A percentile compares a stretch with the other conserved stretches of the same genome.
phyloP scores from a whole-genome alignment of 1,139 yeast genomes.

The Pichiaceae sp. region DNA sequence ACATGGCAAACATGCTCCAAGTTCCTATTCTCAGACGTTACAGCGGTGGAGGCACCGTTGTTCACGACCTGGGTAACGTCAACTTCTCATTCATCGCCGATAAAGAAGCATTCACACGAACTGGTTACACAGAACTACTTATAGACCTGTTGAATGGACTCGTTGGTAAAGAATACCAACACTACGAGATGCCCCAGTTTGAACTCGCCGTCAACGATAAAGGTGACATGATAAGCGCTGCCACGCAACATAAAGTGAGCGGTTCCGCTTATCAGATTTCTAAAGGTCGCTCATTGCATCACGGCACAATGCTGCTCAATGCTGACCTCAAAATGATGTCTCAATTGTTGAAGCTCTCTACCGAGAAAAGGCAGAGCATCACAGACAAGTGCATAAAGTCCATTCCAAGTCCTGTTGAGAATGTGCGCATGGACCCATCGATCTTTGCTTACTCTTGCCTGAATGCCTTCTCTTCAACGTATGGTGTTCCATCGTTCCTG shows the following conservation, averaged over 20 bases:
- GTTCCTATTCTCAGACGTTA: conserved; percentile 72
- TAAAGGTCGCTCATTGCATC: conserved; percentile 81
- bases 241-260: conserved; percentile 51
- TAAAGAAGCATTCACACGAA: conserved; percentile 58
- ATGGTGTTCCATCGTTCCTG: conserved; percentile 22
- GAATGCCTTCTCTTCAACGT: conserved; percentile 34
- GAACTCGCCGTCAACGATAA: conserved; percentile 50
- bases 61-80: conserved; percentile 87
- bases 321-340: conserved; percentile 54
- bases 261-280: conserved; percentile 90
- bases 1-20: conserved; percentile 40
- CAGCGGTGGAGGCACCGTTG: conserved; percentile 97
- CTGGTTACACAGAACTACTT: conserved; percentile 48
- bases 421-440: conserved; percentile 40
- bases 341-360: conserved; percentile 37
- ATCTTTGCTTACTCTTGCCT: conserved; percentile 41
- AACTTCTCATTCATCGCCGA: conserved; percentile 75
- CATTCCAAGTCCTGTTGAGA: conserved; percentile 69
- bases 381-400: conserved; percentile 64
- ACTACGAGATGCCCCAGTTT: conserved; percentile 21
- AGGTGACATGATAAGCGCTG: conserved; percentile 63
- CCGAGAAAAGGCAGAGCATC: conserved; percentile 21
- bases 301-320: conserved; percentile 86
- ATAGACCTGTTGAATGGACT: conserved; percentile 39
- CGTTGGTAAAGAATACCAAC: conserved; percentile 5